Percentiles rank a stretch among this genome's conserved stretches.
Conservation (phyloP, 2,329 filamentous ascomycete genomes). For the Claviceps maximensis region DNA sequence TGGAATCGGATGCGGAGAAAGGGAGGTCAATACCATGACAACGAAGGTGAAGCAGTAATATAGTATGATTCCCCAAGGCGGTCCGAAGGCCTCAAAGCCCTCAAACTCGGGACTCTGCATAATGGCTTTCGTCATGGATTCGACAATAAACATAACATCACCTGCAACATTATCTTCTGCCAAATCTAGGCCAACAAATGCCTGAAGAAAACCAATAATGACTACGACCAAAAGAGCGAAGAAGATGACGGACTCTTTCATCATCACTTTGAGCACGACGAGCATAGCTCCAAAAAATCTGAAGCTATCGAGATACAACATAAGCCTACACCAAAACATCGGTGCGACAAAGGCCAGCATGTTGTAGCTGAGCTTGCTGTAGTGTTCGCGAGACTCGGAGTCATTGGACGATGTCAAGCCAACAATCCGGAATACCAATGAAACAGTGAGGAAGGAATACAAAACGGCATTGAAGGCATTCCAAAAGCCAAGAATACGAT, state of each 20-base stretch:
- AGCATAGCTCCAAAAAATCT: conserved; percentile 98
- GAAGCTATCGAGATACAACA: conserved; percentile 87
- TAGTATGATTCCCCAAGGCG: conserved; percentile 84
- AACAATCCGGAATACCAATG: conserved; percentile 65
- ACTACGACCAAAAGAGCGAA: conserved; percentile 82
- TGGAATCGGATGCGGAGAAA: background rate
- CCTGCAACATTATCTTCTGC: conserved; percentile 57
- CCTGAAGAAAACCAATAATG: conserved; percentile 78
- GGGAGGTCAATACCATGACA: conserved; percentile 58
- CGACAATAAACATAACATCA: conserved; percentile 61
- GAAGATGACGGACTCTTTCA: conserved; percentile 90
- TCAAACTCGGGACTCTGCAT: conserved; percentile 85
- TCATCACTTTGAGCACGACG: conserved; percentile 89
- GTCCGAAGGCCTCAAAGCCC: conserved; percentile 80
- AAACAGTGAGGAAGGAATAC: conserved; percentile 66
- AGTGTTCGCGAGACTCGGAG: conserved; percentile 34
- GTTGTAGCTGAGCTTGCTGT: conserved; percentile 81
- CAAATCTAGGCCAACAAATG: conserved; percentile 82
- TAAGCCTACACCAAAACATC: conserved; percentile 89
- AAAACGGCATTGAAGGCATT: conserved; percentile 84
- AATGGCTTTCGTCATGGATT: conserved; percentile 77
- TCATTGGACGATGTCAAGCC: conserved; percentile 52
- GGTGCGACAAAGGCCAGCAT: conserved; percentile 86
- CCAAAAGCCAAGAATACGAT: conserved; percentile 90
- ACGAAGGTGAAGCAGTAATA: conserved; percentile 98